phyloP scores from a whole-genome alignment of 331 rosid genomes.

The Pyrus hybrid region DNA sequence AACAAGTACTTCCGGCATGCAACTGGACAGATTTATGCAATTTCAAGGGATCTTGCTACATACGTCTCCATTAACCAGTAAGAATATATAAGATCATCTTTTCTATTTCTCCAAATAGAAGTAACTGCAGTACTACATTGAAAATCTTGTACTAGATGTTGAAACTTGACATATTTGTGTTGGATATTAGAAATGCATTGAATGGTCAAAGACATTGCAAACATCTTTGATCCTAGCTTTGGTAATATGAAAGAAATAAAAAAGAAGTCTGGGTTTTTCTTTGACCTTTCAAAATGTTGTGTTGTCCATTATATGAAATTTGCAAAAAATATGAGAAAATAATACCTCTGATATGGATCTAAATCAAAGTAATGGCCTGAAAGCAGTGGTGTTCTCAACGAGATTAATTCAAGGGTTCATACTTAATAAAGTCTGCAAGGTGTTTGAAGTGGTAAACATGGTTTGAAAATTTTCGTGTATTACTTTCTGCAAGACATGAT shows the following conservation, averaged over 20 bases:
- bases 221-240: not conserved
- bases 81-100: conserved; percentile 14
- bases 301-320: not conserved
- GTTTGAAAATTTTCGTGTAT: not conserved
- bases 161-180: not conserved
- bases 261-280: not conserved
- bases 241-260: not conserved
- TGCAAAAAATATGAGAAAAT: not conserved
- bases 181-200: not conserved
- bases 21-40: conserved; percentile 95
- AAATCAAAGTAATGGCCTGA: not conserved
- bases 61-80: conserved; percentile 86
- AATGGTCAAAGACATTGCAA: not conserved
- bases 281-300: not conserved
- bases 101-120: not conserved
- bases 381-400: not conserved
- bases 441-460: not conserved
- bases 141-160: not conserved
- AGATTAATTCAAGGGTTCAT: not conserved
- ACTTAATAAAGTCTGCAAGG: not conserved
- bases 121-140: not conserved
- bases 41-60: conserved; percentile 85
- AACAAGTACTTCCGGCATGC: conserved; percentile 95
- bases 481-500: not conserved
- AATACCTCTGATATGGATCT: not conserved